phyloP scores from a whole-genome alignment of 75 land plant species.

The Picea glauca region DNA sequence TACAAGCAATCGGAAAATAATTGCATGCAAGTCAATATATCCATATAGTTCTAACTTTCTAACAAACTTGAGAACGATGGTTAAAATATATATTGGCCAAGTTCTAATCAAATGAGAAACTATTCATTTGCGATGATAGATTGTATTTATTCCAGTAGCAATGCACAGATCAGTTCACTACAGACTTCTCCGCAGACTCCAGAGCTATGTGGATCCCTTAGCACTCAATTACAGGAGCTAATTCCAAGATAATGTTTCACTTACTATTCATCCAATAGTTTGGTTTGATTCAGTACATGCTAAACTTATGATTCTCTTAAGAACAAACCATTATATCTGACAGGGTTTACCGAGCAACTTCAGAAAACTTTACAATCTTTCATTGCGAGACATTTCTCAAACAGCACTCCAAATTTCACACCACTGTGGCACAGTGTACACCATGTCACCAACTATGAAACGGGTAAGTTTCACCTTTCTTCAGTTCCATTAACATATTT shows the following conservation, averaged over 20 bases:
- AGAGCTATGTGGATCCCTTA: not conserved
- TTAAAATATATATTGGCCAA: not conserved
- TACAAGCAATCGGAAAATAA: not conserved
- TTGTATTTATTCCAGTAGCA: not conserved
- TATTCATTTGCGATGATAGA: not conserved
- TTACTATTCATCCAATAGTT: not conserved
- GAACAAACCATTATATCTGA: not conserved
- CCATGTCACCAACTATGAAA: not conserved
- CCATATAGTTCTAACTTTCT: not conserved
- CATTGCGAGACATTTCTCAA: slow-evolving; percentile 1
- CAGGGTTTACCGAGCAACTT: not conserved
- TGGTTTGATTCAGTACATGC: not conserved
- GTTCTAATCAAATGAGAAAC: not conserved
- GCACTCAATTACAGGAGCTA: not conserved
- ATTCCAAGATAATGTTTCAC: not conserved
- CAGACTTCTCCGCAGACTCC: not conserved
- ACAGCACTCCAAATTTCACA: not conserved
- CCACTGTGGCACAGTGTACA: not conserved
- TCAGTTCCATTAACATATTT: not conserved
- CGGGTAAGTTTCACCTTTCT: not conserved
- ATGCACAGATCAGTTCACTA: not conserved
- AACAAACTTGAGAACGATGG: not conserved
- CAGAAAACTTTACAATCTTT: not conserved
- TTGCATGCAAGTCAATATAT: not conserved
- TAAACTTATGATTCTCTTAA: not conserved